These are phyloP conservation scores for Aureoboletus auriporus DNA, from an alignment of 768 basidiomycete species.

Conservation along the genomic window DNA sequence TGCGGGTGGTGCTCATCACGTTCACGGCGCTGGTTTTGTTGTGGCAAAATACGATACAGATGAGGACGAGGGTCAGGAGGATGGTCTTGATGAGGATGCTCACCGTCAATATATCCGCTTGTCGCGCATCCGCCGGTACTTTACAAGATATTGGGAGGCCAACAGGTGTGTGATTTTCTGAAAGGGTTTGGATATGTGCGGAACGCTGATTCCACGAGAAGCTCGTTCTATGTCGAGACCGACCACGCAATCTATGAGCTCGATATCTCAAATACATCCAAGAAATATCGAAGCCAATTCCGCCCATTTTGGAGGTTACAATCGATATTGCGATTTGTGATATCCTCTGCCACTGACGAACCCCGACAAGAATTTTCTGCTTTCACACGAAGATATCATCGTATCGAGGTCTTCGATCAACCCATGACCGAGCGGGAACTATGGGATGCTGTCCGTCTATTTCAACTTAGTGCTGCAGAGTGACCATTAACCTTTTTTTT, in stretches of 20 bases:
- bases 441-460: constrained; percentile 24
- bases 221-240: constrained; percentile 66
- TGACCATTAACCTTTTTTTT: neutral
- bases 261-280: constrained; percentile 35
- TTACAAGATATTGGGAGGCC: constrained; percentile 46
- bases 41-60: constrained; percentile 45
- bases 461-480: neutral
- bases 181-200: neutral
- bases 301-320: constrained; percentile 49
- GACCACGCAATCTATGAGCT: constrained; percentile 61
- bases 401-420: constrained; percentile 13
- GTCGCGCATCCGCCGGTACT: constrained; percentile 42
- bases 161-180: constrained; percentile 43
- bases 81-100: constrained; percentile 34
- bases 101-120: constrained; percentile 42
- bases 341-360: constrained; percentile 25
- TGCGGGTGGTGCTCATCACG: constrained; percentile 33
- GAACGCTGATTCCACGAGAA: constrained; percentile 22
- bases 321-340: constrained; percentile 47
- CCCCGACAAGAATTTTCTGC: constrained; percentile 27
- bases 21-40: constrained; percentile 57
- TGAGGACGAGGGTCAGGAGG: constrained; percentile 63
- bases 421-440: constrained; percentile 21
- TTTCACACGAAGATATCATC: constrained; percentile 35
- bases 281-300: constrained; percentile 39